Conservation (phyloP, 768 basidiomycete genomes). For the Rhizopogon vulgaris region DNA sequence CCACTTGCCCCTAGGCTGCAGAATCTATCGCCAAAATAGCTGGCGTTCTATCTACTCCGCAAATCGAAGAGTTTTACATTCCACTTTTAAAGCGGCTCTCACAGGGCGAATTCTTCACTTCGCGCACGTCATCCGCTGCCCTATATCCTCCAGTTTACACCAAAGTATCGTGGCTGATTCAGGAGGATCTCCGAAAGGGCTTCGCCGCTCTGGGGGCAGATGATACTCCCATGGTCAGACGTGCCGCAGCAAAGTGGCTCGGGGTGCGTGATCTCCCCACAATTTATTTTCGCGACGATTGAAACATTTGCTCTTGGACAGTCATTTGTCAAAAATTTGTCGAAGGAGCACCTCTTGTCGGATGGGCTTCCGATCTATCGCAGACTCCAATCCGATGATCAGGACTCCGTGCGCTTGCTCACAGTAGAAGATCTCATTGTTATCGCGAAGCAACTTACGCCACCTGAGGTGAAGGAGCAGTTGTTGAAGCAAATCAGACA, state of each 20-base stretch:
- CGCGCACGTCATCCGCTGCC: conserved; percentile 91
- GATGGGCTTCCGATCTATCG: conserved; percentile 92
- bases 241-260: conserved; percentile 94
- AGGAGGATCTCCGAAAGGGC: conserved; percentile 85
- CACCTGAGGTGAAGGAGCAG: conserved; percentile 88
- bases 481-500: conserved; percentile 82
- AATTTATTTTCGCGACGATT: conserved; percentile 7
- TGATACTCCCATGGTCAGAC: conserved; percentile 97
- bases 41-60: conserved; percentile 62
- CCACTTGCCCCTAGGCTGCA: conserved; percentile 58
- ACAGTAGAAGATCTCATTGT: conserved; percentile 95
- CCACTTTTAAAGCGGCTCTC: conserved; percentile 87
- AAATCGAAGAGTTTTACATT: conserved; percentile 87
- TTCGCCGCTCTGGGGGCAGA: conserved; percentile 81
- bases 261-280: conserved; percentile 55
- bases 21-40: conserved; percentile 93
- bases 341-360: conserved; percentile 73
- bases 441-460: conserved; percentile 77
- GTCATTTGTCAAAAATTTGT: conserved; percentile 75
- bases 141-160: conserved; percentile 88
- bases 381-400: conserved; percentile 91
- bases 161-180: conserved; percentile 62
- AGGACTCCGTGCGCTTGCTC: conserved; percentile 93
- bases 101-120: conserved; percentile 97
- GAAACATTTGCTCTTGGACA: conserved; percentile 24